A percentile compares a stretch with the other conserved stretches of the same genome.
phyloP scores from a whole-genome alignment of 176 grass and related monocot species.

The Guadua angustifolia region DNA sequence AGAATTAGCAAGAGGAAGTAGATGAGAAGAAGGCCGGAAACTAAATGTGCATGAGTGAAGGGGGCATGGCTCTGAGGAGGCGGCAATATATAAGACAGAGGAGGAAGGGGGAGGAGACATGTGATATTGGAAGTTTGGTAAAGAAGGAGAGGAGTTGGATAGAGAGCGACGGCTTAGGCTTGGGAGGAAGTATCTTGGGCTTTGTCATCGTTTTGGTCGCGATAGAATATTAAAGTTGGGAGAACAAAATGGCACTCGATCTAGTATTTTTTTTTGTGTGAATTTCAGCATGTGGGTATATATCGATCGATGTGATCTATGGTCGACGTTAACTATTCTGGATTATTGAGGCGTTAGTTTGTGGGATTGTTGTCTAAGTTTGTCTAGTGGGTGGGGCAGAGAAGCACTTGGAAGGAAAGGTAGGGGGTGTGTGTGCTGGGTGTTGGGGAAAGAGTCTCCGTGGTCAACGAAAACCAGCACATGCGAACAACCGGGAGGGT shows the following conservation, averaged over 20 bases:
- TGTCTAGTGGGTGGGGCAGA: not conserved
- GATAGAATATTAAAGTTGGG: slow-evolving; percentile 22
- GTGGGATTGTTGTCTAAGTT: slow-evolving; percentile 4
- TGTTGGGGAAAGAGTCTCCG: not conserved
- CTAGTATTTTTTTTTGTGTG: not conserved
- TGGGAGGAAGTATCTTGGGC: slow-evolving; percentile 36
- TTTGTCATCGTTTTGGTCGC: slow-evolving; percentile 39
- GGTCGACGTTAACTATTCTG: not conserved
- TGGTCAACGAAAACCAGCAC: slow-evolving; percentile 42
- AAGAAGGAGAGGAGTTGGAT: not conserved
- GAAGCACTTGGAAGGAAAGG: not conserved
- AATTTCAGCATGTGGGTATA: not conserved
- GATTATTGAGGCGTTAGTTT: not conserved
- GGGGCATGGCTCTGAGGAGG: not conserved
- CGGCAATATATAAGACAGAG: slow-evolving; percentile 29
- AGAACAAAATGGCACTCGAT: not conserved
- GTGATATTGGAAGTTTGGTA: slow-evolving; percentile 21
- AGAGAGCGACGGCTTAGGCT: not conserved
- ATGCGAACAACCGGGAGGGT: not conserved
- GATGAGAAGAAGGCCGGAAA: not conserved
- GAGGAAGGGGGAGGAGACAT: not conserved
- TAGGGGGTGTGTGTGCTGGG: not conserved
- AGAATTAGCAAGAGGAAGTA: not conserved
- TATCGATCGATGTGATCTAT: slow-evolving; percentile 17
- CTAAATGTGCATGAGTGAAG: not conserved